Percentiles rank a stretch among this genome's conserved stretches.
Conservation (phyloP, 2,329 filamentous ascomycete species). For the Aschersonia sp. region DNA sequence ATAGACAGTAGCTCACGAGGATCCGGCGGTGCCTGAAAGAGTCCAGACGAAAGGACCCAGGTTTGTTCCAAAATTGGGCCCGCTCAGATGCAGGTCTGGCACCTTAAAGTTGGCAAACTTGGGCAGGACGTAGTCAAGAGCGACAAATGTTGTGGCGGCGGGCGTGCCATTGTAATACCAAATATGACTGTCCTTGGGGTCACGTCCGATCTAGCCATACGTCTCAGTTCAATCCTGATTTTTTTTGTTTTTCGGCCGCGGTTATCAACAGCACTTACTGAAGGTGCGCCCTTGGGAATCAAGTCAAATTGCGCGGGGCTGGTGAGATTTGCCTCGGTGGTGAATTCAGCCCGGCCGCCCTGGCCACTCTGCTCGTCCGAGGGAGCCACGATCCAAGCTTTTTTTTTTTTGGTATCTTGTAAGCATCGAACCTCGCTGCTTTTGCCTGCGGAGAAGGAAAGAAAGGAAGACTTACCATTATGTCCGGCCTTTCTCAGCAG, state of each 20-base stretch:
- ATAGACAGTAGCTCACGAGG: constrained; percentile 12
- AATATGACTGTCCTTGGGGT: constrained; percentile 36
- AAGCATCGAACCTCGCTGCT: not conserved
- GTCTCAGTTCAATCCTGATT: too few species aligned
- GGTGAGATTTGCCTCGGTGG: constrained; percentile 13
- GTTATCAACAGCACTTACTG: constrained; percentile 6
- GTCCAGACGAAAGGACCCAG: constrained; percentile 39
- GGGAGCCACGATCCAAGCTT: constrained; percentile 16
- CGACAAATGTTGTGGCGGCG: constrained; percentile 39
- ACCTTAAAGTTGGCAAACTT: constrained; percentile 29
- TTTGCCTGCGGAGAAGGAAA: not conserved
- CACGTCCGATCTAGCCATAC: constrained; percentile 22
- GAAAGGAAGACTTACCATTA: constrained; percentile 8
- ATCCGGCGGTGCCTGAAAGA: constrained; percentile 33
- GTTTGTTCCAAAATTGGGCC: constrained; percentile 41
- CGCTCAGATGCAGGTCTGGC: constrained; percentile 38
- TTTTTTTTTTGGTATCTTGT: too few species aligned
- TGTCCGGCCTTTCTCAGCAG: constrained; percentile 14
- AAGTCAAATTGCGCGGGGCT: constrained; percentile 12
- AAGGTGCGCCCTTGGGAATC: constrained; percentile 14
- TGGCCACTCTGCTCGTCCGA: constrained; percentile 15
- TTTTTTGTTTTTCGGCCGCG: not conserved
- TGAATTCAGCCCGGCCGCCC: constrained; percentile 14
- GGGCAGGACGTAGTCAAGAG: constrained; percentile 40
- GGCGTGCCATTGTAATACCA: constrained; percentile 49